Evolutionary conservation across 2,329 filamentous ascomycete genomes (phyloP), one percentile per base, ranked within the genome.

Genomic region (Cercospora zeina): DNA sequence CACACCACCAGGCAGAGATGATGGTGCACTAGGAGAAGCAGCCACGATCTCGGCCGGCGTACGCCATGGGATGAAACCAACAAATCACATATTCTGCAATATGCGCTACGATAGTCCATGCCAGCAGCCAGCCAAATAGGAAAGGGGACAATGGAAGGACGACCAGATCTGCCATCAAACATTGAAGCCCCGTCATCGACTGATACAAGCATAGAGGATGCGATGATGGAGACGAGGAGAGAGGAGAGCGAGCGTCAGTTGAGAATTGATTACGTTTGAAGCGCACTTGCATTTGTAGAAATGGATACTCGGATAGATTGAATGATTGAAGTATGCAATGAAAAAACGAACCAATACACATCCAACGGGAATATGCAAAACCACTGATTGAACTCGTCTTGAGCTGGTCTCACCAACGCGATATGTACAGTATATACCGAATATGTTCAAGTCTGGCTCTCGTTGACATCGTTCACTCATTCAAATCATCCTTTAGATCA

Each of bases 1-100:
- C 49, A 47, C 62, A 63, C 8, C 58, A 57, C 19, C 57, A 59
- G 21, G 10, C 58, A 13, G 62, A 63, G 54, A 59, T 63, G 51
- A 63, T 63, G 62, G 62, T 63, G 54, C 62, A 63, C 62, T 63
- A 63, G 62, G 56, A 49, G 27, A 37, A 10, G 13, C 21, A 54
- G 13, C 51, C 51, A 36, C 39, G 16, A 11, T 34, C 42, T 21
- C 55, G 39, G 19, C 54, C 37, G 3, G 30, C 39, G 37, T 57
- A 21, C 14, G 39, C 54, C 10, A 49, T 57, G 21, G 21, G 42
- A 49, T n/a, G 13, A n/a, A 13, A 27, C 21, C 21, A 30, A 3
- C 42, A n/a, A 24, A 34, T 34, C 31, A 7, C 21, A 30, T 24
- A 49, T 49, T 5, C 21, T 49, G 42, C 42, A 30, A 9, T 9